Evolutionary conservation across 768 basidiomycete species (phyloP).

Genomic region (Tylopilus vinaceipallidus): DNA sequence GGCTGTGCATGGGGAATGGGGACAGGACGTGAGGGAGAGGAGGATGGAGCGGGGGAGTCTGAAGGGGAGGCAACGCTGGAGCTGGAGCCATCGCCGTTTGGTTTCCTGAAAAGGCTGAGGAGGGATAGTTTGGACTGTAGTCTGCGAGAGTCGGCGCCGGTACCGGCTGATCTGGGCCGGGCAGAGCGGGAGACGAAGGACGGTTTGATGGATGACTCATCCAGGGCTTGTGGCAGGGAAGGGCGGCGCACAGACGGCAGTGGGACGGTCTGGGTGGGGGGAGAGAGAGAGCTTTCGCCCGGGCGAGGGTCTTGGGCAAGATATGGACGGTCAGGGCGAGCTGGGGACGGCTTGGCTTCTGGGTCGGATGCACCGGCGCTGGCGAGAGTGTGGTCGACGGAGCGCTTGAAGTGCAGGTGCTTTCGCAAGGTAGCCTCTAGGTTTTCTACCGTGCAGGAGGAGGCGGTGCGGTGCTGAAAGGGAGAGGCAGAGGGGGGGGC

Average conservation of each 20-base stretch:
- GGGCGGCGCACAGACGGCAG: slow-evolving; percentile 51
- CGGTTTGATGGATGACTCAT: slow-evolving; percentile 34
- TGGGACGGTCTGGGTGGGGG: slow-evolving; percentile 15
- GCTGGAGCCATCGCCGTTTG: slow-evolving; percentile 37
- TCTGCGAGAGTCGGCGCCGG: slow-evolving; percentile 55
- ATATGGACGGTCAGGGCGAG: slow-evolving; percentile 15
- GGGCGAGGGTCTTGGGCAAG: slow-evolving; percentile 3
- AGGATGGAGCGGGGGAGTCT: slow-evolving; percentile 26
- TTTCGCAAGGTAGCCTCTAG: slow-evolving; percentile 35
- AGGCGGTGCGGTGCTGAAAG: slow-evolving; percentile 16
- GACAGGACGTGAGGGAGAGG: slow-evolving; percentile 28
- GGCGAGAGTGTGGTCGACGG: slow-evolving; percentile 69
- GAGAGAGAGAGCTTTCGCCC: slow-evolving; percentile 1
- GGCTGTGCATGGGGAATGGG: slow-evolving; percentile 22
- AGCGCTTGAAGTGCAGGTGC: slow-evolving; percentile 71
- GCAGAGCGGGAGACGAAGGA: slow-evolving; percentile 35
- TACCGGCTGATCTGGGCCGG: slow-evolving; percentile 74
- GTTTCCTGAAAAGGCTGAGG: slow-evolving; percentile 70
- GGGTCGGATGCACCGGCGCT: slow-evolving; percentile 38
- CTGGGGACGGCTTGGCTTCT: slow-evolving; percentile 22
- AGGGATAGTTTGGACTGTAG: slow-evolving; percentile 73
- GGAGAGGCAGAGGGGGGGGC: slow-evolving; percentile 29
- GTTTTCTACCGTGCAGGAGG: slow-evolving; percentile 30
- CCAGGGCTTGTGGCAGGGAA: slow-evolving; percentile 60
- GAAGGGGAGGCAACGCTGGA: slow-evolving; percentile 35